Conservation (phyloP, 768 basidiomycete species). For the Hortiboletus campestris region DNA sequence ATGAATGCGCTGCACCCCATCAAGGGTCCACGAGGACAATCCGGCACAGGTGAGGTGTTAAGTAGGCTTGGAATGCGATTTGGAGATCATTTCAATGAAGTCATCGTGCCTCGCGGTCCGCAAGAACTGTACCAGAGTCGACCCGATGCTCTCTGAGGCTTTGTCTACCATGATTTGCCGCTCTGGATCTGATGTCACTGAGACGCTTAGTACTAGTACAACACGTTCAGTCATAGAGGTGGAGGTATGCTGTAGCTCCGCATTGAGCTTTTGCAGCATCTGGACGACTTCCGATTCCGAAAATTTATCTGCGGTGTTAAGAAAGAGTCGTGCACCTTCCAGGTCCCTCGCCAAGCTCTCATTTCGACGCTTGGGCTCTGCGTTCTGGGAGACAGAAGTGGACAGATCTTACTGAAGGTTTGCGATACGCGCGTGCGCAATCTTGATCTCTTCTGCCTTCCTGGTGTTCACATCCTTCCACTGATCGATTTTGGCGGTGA, state of each 20-base stretch:
- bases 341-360: neutral
- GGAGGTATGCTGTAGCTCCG: neutral
- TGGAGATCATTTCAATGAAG: constrained; percentile 1
- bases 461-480: neutral
- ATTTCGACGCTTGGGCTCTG: neutral
- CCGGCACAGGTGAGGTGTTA: neutral
- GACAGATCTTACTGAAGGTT: neutral
- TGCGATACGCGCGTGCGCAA: neutral
- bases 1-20: neutral
- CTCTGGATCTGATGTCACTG: neutral
- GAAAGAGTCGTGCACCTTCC: neutral
- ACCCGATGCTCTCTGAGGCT: neutral
- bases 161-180: neutral
- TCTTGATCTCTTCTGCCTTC: neutral
- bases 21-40: constrained; percentile 12
- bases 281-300: constrained; percentile 4
- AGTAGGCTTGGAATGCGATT: constrained; percentile 10
- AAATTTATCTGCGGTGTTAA: neutral
- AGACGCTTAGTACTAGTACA: neutral
- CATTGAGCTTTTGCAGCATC: neutral
- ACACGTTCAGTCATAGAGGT: neutral
- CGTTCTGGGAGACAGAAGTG: neutral
- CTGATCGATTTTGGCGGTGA: neutral
- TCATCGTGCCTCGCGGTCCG: neutral
- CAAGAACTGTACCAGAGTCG: neutral